phyloP scores from a whole-genome alignment of 768 basidiomycete species.

The Suillus spraguei region DNA sequence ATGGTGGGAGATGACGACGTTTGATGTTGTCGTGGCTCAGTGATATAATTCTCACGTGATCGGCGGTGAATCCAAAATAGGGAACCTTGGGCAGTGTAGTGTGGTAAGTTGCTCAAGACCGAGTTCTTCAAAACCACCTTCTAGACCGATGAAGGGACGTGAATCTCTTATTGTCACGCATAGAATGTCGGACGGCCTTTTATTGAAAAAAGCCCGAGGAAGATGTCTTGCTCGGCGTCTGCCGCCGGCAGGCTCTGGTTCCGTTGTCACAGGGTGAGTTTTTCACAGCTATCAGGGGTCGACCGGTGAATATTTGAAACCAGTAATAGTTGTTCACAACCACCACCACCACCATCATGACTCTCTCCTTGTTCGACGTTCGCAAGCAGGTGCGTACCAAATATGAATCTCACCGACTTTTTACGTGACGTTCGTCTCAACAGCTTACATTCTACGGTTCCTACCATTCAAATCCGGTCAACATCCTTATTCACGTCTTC shows the following conservation, averaged over 20 bases:
- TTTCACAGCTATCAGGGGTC: no score
- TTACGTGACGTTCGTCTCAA: slow-evolving; percentile 10
- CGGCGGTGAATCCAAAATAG: not conserved
- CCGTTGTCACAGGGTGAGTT: not conserved
- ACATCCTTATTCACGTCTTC: slow-evolving; percentile 83
- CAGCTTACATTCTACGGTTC: slow-evolving; percentile 93
- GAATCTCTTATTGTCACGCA: not conserved
- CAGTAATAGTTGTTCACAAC: not conserved
- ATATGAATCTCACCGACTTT: not conserved
- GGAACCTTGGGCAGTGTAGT: slow-evolving; percentile 5
- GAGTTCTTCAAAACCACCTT: not conserved
- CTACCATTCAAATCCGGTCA: slow-evolving; percentile 84
- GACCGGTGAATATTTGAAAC: not conserved
- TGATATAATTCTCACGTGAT: slow-evolving; percentile 12
- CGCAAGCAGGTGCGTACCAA: slow-evolving; percentile 59
- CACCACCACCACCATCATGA: slow-evolving; percentile 30
- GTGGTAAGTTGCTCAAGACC: not conserved
- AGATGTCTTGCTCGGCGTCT: not conserved
- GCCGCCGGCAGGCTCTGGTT: not conserved
- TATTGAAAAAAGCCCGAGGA: not conserved
- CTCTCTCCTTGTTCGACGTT: slow-evolving; percentile 57
- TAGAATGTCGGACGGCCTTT: not conserved
- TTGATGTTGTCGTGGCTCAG: slow-evolving; percentile 6
- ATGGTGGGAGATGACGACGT: slow-evolving; percentile 40
- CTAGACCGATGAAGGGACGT: not conserved